These are phyloP conservation scores for Jaapia argillacea DNA, from an alignment of 768 basidiomycete genomes.

Conservation along the genomic window DNA sequence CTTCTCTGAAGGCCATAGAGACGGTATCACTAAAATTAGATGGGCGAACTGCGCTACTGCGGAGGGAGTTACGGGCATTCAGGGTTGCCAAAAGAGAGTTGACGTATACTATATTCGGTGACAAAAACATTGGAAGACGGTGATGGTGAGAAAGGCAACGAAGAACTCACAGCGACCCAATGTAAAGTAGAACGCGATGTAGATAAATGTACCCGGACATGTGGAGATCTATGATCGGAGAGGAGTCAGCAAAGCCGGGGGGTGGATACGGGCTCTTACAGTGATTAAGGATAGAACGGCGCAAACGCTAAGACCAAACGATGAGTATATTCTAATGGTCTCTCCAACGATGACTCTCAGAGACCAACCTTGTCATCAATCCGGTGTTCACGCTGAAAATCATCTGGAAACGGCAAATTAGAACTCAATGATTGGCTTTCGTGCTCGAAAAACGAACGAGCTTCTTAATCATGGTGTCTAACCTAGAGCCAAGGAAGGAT, in stretches of 20 bases:
- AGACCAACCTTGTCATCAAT: no score
- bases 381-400: background rate
- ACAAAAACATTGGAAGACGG: background rate
- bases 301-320: background rate
- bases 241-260: background rate
- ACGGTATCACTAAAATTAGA: no score
- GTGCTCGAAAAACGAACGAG: background rate
- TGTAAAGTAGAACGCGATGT: background rate
- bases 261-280: background rate
- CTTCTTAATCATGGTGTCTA: background rate
- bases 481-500: background rate
- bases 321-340: no score
- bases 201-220: background rate
- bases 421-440: background rate
- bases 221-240: background rate
- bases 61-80: no score
- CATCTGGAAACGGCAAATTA: background rate
- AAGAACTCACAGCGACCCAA: background rate
- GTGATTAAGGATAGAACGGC: background rate
- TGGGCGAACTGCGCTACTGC: no score
- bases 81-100: conserved; percentile 19
- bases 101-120: background rate
- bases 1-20: no score
- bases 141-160: no score
- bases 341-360: no score